Conservation (phyloP, 805 yeast genomes). For the Ogataea wickerhamii region DNA sequence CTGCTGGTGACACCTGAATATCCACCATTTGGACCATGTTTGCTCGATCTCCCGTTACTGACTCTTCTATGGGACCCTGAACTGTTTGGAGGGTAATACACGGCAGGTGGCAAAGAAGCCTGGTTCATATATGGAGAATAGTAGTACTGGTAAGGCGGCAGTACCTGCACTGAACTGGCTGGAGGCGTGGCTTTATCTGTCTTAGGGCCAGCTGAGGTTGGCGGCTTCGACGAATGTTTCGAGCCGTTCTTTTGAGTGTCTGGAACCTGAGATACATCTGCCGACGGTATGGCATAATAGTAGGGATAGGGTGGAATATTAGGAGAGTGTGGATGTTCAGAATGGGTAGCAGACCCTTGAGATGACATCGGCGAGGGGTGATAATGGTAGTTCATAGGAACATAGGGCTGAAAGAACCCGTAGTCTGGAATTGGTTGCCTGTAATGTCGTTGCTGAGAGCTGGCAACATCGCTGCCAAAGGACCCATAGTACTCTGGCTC, state of each 20-base stretch:
- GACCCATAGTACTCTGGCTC: slow-evolving; percentile 25
- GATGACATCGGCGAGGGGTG: slow-evolving; percentile 1
- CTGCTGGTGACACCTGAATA: background rate
- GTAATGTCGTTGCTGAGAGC: slow-evolving; percentile 4
- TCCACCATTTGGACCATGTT: slow-evolving; percentile 2
- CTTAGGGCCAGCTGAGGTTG: slow-evolving; percentile 1
- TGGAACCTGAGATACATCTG: slow-evolving; percentile 1
- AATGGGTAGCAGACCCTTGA: slow-evolving; percentile 5
- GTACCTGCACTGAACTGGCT: slow-evolving; percentile 7
- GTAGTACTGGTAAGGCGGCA: slow-evolving; percentile 16
- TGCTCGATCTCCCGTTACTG: slow-evolving; percentile 9
- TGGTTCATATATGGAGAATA: slow-evolving; percentile 15
- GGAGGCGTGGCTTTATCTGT: slow-evolving; percentile 7
- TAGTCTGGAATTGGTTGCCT: slow-evolving; percentile 7
- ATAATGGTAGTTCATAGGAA: slow-evolving; percentile 13
- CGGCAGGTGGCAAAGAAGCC: slow-evolving; percentile 8
- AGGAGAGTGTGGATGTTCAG: slow-evolving; percentile 4
- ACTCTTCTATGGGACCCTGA: slow-evolving; percentile 8
- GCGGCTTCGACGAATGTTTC: background rate
- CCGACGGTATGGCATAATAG: slow-evolving; percentile 13
- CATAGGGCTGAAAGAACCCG: slow-evolving; percentile 15
- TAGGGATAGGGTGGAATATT: slow-evolving; percentile 13
- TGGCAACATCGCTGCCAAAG: slow-evolving; percentile 13
- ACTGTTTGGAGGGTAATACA: slow-evolving; percentile 10
- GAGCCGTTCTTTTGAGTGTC: background rate